Evolutionary conservation across 2,329 filamentous ascomycete species (phyloP).

Genomic region (Colletotrichum lupini): DNA sequence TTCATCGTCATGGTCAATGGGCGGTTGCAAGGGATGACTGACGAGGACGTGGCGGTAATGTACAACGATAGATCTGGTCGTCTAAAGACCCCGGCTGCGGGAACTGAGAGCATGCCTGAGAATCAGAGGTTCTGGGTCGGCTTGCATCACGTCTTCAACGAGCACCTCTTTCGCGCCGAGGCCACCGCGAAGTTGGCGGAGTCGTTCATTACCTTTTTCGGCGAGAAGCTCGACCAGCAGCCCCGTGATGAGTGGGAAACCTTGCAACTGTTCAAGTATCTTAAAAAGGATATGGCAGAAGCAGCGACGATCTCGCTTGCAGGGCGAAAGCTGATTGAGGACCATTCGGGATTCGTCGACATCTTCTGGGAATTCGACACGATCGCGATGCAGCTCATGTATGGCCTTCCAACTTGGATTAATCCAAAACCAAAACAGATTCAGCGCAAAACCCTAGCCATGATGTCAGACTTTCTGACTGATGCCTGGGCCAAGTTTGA

Average conservation of each 20-base stretch:
- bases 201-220: constrained; percentile 34
- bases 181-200: constrained; percentile 8
- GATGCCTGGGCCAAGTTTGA: constrained; percentile 35
- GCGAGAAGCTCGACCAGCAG: constrained; percentile 19
- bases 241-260: constrained; percentile 34
- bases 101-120: constrained; percentile 29
- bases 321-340: constrained; percentile 38
- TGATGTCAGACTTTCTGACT: constrained; percentile 23
- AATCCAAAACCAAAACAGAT: constrained; percentile 32
- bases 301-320: constrained; percentile 38
- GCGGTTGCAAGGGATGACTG: background rate
- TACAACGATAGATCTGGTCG: constrained; percentile 36
- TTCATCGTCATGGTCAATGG: constrained; percentile 28
- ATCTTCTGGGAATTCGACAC: constrained; percentile 41
- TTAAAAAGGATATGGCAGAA: constrained; percentile 38
- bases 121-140: constrained; percentile 39
- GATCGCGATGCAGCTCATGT: constrained; percentile 35
- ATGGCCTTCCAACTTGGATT: constrained; percentile 38
- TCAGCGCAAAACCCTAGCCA: constrained; percentile 25
- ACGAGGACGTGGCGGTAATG: constrained; percentile 31
- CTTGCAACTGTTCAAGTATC: constrained; percentile 36
- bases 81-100: constrained; percentile 25
- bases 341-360: constrained; percentile 41
- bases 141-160: constrained; percentile 36
- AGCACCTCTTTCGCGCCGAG: constrained; percentile 11